These are phyloP conservation scores for Wallacemonas sp. DNA, from an alignment of 208 protist species.

Conservation along the genomic window DNA sequence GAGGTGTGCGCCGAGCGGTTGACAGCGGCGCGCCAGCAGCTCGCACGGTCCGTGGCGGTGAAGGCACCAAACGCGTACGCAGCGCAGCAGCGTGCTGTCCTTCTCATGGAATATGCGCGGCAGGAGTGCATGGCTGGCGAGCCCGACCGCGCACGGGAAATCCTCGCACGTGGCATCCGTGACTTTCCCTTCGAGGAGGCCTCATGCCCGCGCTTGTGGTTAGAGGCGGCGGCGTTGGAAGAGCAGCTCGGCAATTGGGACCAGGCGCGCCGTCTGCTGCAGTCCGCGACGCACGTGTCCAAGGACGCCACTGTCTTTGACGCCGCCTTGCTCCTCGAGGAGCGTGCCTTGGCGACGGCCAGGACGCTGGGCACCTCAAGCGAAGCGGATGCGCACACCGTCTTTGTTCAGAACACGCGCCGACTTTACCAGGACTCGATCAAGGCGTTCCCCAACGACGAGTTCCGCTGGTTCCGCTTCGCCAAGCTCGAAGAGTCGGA, in stretches of 20 bases:
- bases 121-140: slow-evolving; percentile 24
- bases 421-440: slow-evolving; percentile 57
- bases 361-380: background rate
- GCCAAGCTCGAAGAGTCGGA: slow-evolving; percentile 76
- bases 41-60: slow-evolving; percentile 7
- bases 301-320: slow-evolving; percentile 29
- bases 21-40: background rate
- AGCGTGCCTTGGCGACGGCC: background rate
- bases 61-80: slow-evolving; percentile 28
- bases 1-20: background rate
- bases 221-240: slow-evolving; percentile 76
- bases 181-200: slow-evolving; percentile 70
- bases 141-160: slow-evolving; percentile 35
- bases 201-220: slow-evolving; percentile 66
- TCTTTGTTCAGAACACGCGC: slow-evolving; percentile 25
- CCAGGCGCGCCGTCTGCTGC: slow-evolving; percentile 63
- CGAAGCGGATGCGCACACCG: slow-evolving; percentile 7
- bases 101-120: slow-evolving; percentile 73
- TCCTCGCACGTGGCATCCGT: slow-evolving; percentile 56
- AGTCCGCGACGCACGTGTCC: slow-evolving; percentile 51
- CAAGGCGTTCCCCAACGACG: slow-evolving; percentile 54
- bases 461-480: slow-evolving; percentile 63
- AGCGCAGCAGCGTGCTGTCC: slow-evolving; percentile 65
- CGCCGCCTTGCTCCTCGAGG: slow-evolving; percentile 9
- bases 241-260: slow-evolving; percentile 44